Base-by-base conservation (phyloP, 768 basidiomycete species). In the Dentipellis sp. region DNA sequence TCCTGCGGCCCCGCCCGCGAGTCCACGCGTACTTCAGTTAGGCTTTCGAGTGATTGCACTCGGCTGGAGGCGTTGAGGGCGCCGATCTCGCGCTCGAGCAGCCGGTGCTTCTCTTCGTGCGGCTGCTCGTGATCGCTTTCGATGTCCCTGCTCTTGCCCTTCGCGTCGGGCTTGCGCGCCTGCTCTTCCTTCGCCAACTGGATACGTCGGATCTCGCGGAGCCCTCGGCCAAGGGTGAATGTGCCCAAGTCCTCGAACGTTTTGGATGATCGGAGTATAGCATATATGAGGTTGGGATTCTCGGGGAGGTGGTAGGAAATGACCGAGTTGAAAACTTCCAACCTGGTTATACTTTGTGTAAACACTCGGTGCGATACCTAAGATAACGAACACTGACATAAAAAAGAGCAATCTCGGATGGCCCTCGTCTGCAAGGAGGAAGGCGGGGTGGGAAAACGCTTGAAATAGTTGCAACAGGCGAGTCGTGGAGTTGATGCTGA, bases 391-490 rank as follows among this genome's bases (percentile, higher is more conserved):
- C 23, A 69, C 82, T 58, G 59, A 91, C 91, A 94, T 86, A 68
- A 92, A 97, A 71, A 90, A 98, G 35, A 97, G 77, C 34, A 97
- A 72, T 58, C 97, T 74, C 1, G 97, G 97, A 66, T 97, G 93
- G 7, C 94, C 92, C 69, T 97, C 97, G 59, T 98, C 97, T 2
- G 90, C 85, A 17, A 99, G 72, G 36, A 98, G 72, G 69, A 97
- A 97, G 2, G 83, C 72, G 0, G 97, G 91, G 57, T 86, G 91
- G 5, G 92, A 86, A 67, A 99, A 95, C 0, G 95, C 91, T 29
- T 80, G 85, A 71, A 97, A 92, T 6, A 98, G 78, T 68, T 97
- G 93, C 37, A 94, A 67, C 7, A 99, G 76, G 16, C 90, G 79
- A 5, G 89, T 87, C 3, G 93, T 88, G 11, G 92, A 83, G 35